Conservation (phyloP, 331 rosid genomes). For the Erythrophleum ivorense region DNA sequence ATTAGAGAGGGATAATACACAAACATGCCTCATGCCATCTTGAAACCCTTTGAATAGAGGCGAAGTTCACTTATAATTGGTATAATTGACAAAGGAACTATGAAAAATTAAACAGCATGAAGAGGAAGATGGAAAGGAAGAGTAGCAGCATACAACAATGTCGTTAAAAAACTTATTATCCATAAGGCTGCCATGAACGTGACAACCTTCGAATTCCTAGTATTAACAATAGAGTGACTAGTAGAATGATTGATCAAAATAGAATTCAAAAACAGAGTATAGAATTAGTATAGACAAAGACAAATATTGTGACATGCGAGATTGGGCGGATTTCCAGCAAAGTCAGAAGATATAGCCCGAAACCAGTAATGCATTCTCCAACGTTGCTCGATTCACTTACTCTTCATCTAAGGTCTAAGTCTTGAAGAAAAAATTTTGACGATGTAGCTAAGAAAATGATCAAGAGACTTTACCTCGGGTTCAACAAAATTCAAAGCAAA, state of each 20-base stretch:
- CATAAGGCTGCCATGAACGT: slow-evolving; percentile 77
- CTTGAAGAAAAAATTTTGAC: too few species aligned
- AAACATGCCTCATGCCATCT: too few species aligned
- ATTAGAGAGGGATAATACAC: too few species aligned
- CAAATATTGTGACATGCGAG: slow-evolving; percentile 59
- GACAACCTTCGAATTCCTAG: slow-evolving; percentile 86
- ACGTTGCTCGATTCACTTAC: not conserved
- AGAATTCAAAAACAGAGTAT: not conserved
- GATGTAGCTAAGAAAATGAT: too few species aligned
- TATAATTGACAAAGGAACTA: not conserved
- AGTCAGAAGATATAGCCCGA: slow-evolving; percentile 73
- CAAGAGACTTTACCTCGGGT: too few species aligned
- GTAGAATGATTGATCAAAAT: slow-evolving; percentile 44
- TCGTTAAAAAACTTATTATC: slow-evolving; percentile 81
- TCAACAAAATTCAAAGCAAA: too few species aligned
- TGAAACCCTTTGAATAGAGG: not conserved
- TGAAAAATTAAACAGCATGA: not conserved
- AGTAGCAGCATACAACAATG: slow-evolving; percentile 71
- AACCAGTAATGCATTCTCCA: slow-evolving; percentile 88
- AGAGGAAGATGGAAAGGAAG: not conserved
- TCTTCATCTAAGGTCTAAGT: not conserved
- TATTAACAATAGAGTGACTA: slow-evolving; percentile 80
- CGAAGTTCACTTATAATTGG: not conserved
- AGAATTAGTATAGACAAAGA: not conserved
- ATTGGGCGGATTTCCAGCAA: slow-evolving; percentile 74